Base-by-base conservation (phyloP, 169 alveolate genomes). In the Eimeria praecox region DNA sequence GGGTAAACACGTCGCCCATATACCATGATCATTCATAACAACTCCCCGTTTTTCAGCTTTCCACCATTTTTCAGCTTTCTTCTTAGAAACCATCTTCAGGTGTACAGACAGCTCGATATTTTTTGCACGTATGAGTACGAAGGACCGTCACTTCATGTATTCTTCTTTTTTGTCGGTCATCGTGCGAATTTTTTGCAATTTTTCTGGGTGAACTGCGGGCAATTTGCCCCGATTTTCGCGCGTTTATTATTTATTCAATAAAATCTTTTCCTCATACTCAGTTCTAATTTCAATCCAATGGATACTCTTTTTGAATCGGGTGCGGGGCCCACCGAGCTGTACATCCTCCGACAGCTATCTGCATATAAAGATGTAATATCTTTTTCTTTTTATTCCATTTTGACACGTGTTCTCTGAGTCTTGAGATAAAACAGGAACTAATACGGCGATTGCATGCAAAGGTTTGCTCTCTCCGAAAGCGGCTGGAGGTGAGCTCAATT, bases 301-400 rank as follows among this genome's bases (percentile, higher is more conserved):
- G 88, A 78, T 12, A 44, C 0, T 78, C 33, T 42, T 16, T 20
- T 24, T 78, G 88, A 78, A n/a, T 40, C 88, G 56, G 88, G 88
- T 40, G 88, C 88, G 2, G 88, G 88, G 30, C 5, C 56, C 40
- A 78, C 64, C 88, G 88, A 78, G 88, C 66, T 78, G 66, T 24
- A 22, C 40, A 78, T 78, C 88, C 88, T 78, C n/a, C 46, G 88
- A 66, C 88, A 78, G 64, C 88, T 78, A 27, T 78, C 88, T 42
- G 88, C 88, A 27, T 78, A 78, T 49, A 78, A 78, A 78, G 88
- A 78, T n/a, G 88, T 78, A 78, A 78, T 20, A 9, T 78, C 38
- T n/a, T 2, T 44, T 78, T 78, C 42, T 24, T 18, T 78, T 30
- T 22, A 33, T 20, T 35, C 8, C 56, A 1, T 75, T 75, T 35